Evolutionary conservation across 208 protist genomes (phyloP).

Genomic region (Naegleria lovaniensis): DNA sequence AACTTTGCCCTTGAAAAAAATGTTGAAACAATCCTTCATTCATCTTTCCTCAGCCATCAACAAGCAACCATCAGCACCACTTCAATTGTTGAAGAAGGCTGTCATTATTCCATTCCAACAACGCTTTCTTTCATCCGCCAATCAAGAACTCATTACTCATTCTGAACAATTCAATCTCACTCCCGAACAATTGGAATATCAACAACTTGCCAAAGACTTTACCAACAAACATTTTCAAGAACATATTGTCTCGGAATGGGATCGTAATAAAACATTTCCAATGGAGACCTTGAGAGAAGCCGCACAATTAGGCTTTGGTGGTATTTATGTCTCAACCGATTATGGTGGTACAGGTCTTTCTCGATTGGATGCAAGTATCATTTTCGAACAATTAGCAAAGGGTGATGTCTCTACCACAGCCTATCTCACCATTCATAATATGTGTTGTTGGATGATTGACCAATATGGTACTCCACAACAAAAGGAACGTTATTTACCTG

Average conservation of each 20-base stretch:
- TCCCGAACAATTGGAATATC: conserved; percentile 28
- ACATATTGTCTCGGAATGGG: conserved; percentile 53
- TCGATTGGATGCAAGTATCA: conserved; percentile 53
- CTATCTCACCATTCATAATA: conserved; percentile 64
- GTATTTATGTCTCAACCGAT: conserved; percentile 50
- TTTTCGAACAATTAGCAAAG: conserved; percentile 42
- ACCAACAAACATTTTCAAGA: conserved; percentile 51
- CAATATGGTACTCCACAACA: conserved; percentile 53
- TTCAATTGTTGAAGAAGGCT: too few species aligned
- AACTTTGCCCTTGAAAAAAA: too few species aligned
- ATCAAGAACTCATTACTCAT: not conserved
- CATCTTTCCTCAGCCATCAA: too few species aligned
- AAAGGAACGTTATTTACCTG: conserved; percentile 47
- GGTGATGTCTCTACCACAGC: conserved; percentile 50
- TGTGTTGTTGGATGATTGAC: conserved; percentile 65
- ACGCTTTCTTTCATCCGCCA: too few species aligned
- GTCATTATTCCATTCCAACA: too few species aligned
- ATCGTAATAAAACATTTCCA: conserved; percentile 57
- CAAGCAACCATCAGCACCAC: too few species aligned
- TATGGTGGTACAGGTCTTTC: conserved; percentile 52
- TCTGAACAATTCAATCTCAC: conserved; percentile 4
- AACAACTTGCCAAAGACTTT: conserved; percentile 41
- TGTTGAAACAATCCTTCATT: too few species aligned
- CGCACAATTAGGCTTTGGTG: conserved; percentile 60
- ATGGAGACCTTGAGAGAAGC: conserved; percentile 48